These are phyloP conservation scores for Aspergillus sp. DNA, from an alignment of 2,329 filamentous ascomycete species.

Conservation along the genomic window DNA sequence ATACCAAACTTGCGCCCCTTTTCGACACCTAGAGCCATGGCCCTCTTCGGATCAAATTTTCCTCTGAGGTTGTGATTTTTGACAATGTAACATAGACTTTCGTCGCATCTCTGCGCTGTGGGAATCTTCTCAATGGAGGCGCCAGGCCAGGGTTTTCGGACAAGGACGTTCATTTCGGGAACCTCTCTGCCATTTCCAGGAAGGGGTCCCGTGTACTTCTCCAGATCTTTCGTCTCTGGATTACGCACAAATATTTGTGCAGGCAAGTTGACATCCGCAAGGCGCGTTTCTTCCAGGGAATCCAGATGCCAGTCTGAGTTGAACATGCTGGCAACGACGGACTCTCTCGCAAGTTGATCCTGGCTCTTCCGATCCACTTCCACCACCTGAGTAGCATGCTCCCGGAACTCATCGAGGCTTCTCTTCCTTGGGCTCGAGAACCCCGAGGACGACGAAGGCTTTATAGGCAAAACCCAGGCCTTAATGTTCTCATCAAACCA, in stretches of 20 bases:
- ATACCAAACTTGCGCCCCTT: slow-evolving; percentile 58
- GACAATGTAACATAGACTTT: slow-evolving; percentile 83
- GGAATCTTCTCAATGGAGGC: slow-evolving; percentile 66
- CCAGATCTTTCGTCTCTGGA: slow-evolving; percentile 60
- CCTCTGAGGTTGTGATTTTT: slow-evolving; percentile 74
- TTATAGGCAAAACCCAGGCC: slow-evolving; percentile 77
- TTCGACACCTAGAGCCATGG: slow-evolving; percentile 63
- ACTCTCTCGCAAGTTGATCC: slow-evolving; percentile 56
- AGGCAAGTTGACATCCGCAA: slow-evolving; percentile 66
- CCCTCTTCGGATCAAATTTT: slow-evolving; percentile 70
- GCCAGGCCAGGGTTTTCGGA: slow-evolving; percentile 77
- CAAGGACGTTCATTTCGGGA: slow-evolving; percentile 68
- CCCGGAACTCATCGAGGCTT: slow-evolving; percentile 51
- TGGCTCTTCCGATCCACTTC: slow-evolving; percentile 25
- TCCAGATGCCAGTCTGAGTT: slow-evolving; percentile 74
- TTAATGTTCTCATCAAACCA: slow-evolving; percentile 75
- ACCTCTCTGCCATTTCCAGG: slow-evolving; percentile 52
- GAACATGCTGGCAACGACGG: slow-evolving; percentile 75
- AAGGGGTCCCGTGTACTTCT: slow-evolving; percentile 67
- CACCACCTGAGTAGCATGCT: slow-evolving; percentile 15
- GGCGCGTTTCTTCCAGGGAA: slow-evolving; percentile 63
- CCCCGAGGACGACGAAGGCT: slow-evolving; percentile 12
- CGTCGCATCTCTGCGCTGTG: slow-evolving; percentile 61
- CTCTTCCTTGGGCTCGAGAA: slow-evolving; percentile 44
- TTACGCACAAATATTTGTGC: slow-evolving; percentile 70